A percentile compares a stretch with the other conserved stretches of the same genome.
phyloP scores from a whole-genome alignment of 2,329 filamentous ascomycete species.

The Penicillium sp. region DNA sequence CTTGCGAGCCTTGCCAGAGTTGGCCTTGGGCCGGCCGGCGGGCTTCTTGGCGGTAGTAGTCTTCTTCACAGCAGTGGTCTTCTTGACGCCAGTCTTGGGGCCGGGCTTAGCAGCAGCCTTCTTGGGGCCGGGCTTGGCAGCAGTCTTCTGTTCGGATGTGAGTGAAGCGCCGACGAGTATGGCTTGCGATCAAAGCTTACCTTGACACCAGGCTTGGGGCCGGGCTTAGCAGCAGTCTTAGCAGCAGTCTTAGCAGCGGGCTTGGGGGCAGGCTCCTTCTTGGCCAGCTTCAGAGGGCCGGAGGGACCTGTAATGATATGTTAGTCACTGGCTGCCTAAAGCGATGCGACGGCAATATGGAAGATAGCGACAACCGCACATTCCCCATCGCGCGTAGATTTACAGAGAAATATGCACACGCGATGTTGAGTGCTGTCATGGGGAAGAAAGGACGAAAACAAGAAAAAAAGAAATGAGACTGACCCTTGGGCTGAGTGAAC shows the following conservation, averaged over 20 bases:
- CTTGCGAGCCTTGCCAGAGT: constrained; percentile 60
- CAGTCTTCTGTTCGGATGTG: constrained; percentile 48
- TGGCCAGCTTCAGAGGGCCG: constrained; percentile 88
- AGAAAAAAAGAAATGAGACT: constrained; percentile 35
- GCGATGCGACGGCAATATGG: constrained; percentile 30
- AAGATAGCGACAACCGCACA: not conserved
- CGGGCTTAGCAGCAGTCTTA: constrained; percentile 27
- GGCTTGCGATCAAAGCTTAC: constrained; percentile 6
- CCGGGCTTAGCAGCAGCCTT: constrained; percentile 27
- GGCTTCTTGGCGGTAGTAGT: constrained; percentile 56
- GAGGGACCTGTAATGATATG: constrained; percentile 66
- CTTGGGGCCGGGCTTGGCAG: constrained; percentile 21
- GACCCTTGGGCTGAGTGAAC: constrained; percentile 91
- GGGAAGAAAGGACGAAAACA: not conserved
- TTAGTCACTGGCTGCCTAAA: not conserved
- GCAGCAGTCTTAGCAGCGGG: constrained; percentile 21
- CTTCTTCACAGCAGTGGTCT: constrained; percentile 48
- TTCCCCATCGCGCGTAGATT: not conserved
- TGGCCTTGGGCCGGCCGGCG: constrained; percentile 56
- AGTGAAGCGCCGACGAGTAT: constrained; percentile 9
- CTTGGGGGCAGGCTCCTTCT: constrained; percentile 66
- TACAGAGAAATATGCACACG: not conserved
- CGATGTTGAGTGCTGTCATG: not conserved
- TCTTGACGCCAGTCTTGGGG: constrained; percentile 48
- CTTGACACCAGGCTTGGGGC: constrained; percentile 28